Base-by-base conservation (phyloP, 1,139 yeast species). In the Ogataea hybrid region DNA sequence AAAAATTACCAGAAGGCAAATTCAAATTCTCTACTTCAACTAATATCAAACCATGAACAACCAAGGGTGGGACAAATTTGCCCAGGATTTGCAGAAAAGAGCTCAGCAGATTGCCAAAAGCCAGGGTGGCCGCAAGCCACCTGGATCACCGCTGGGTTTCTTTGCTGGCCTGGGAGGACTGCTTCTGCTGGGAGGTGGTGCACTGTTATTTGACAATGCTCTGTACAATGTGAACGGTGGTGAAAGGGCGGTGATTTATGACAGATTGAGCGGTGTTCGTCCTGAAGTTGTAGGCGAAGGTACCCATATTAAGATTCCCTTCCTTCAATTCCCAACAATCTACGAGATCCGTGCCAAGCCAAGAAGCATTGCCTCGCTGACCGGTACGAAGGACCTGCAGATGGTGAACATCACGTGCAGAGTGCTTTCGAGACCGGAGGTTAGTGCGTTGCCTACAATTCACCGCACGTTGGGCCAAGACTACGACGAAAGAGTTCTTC, bases 391-490 rank as follows among this genome's bases (percentile, higher is more conserved):
- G 70, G 98, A 92, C 68, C 76, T 92, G 63, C 99, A 92, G 70
- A 92, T 92, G 99, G 99, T 92, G 41, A 94, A 90, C 68, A 92
- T 92, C 58, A 90, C 97, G 16, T 92, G 99, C 67, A 84, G 99
- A 71, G 98, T 92, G 25, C 76, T 92, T 57, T 85, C 95, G 46
- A 81, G 90, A 63, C 99, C 99, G 1, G 84, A 87, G 43, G 75
- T 88, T 27, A 65, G 68, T 43, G 80, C 88, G 43, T 74, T 92
- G 56, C 96, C 97, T 21, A 74, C 75, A 16, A 86, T 92, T 52
- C 92, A 79, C 71, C 79, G 97, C 61, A 92, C 98, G 2, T 72
- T 92, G 54, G 99, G 99, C 37, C 73, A 73, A 39, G 97, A 92
- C 64, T 92, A 90, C 65, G 99, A 92, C 64, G 97, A 92, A 68